Evolutionary conservation across 768 basidiomycete species (phyloP).

Genomic region (Suillus discolor): DNA sequence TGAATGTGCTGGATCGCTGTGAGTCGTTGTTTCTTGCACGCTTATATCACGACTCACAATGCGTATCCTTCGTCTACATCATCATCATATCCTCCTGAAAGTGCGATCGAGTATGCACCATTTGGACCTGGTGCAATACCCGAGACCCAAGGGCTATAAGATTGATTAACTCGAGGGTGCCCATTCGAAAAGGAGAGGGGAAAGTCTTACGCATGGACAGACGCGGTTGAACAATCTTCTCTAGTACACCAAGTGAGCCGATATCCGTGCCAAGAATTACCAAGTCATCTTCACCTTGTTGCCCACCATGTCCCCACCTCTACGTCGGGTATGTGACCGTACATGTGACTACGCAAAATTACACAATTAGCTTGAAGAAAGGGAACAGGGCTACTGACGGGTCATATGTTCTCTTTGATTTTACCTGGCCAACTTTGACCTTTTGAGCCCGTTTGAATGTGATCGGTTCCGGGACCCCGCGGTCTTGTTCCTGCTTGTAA

Average conservation of each 20-base stretch:
- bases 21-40: not conserved
- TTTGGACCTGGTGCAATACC: conserved; percentile 65
- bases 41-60: conserved; percentile 56
- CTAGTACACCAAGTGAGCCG: conserved; percentile 28
- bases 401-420: conserved; percentile 33
- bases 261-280: not conserved
- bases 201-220: conserved; percentile 80
- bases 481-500: conserved; percentile 50
- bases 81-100: conserved; percentile 89
- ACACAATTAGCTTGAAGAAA: conserved; percentile 21
- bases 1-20: conserved; percentile 61
- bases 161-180: conserved; percentile 8
- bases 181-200: not conserved
- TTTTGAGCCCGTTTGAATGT: conserved; percentile 40
- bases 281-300: conserved; percentile 45
- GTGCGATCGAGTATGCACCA: conserved; percentile 84
- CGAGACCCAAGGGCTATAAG: conserved; percentile 72
- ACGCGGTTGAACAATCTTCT: conserved; percentile 68
- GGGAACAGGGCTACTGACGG: conserved; percentile 24
- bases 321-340: conserved; percentile 79
- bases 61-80: conserved; percentile 82
- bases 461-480: conserved; percentile 37
- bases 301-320: conserved; percentile 86
- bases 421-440: conserved; percentile 38
- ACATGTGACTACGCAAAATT: conserved; percentile 59